Conservation (phyloP, 202 grass and related monocot species). For the Setaria viridis region DNA sequence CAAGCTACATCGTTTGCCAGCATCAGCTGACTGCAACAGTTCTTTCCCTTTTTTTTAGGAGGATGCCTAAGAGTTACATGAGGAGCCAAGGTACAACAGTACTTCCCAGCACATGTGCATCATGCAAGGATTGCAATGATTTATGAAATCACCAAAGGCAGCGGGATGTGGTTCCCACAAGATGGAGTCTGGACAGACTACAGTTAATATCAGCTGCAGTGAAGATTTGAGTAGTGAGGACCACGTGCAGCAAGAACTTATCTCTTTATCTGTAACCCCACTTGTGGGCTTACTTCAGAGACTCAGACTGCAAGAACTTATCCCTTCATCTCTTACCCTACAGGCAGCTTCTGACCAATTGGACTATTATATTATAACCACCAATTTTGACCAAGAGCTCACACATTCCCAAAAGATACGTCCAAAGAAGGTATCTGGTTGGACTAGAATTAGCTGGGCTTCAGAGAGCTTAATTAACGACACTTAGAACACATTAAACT, state of each 20-base stretch:
- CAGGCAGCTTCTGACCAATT: constrained; percentile 6
- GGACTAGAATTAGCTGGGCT: neutral
- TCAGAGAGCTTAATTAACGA: constrained; percentile 20
- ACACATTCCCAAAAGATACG: constrained; percentile 34
- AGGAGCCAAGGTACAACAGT: neutral
- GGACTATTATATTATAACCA: neutral
- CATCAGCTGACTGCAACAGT: constrained; percentile 11
- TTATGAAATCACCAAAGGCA: constrained; percentile 34
- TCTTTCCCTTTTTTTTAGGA: neutral
- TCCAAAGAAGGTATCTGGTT: neutral
- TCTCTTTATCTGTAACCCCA: constrained; percentile 24
- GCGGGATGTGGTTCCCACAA: constrained; percentile 2
- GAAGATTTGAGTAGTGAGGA: constrained; percentile 10
- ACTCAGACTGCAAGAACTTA: constrained; percentile 36
- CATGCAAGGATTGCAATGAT: constrained; percentile 21
- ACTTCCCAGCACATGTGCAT: constrained; percentile 1
- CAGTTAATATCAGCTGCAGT: constrained; percentile 11
- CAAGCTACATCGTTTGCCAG: neutral
- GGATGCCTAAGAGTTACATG: constrained; percentile 19
- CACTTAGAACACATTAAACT: constrained; percentile 18
- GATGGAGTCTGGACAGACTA: constrained; percentile 11
- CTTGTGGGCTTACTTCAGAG: constrained; percentile 10
- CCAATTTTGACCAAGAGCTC: constrained; percentile 38
- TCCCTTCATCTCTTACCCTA: constrained; percentile 38
- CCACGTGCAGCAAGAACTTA: constrained; percentile 29